phyloP scores from a whole-genome alignment of 2,329 filamentous ascomycete genomes.

The Aspergillus nomiae region DNA sequence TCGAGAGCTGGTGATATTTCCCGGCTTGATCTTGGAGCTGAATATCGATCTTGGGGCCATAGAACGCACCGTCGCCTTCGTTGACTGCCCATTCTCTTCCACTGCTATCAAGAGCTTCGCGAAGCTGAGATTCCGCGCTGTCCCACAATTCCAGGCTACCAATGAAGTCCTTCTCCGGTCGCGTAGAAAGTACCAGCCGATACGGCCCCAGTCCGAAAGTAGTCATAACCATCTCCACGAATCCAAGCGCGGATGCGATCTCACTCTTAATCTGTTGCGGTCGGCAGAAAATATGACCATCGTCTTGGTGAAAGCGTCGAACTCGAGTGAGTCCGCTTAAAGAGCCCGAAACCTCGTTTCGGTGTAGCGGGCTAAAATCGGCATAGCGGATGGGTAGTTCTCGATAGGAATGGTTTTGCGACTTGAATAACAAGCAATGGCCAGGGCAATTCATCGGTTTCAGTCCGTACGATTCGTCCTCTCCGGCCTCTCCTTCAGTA shows the following conservation, averaged over 20 bases:
- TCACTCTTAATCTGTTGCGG: constrained; percentile 73
- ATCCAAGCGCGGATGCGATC: constrained; percentile 72
- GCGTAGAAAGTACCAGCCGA: constrained; percentile 74
- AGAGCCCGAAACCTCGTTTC: constrained; percentile 82
- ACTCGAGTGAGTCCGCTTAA: constrained; percentile 81
- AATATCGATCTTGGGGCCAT: constrained; percentile 90
- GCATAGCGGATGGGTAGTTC: constrained; percentile 82
- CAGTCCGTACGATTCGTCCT: constrained; percentile 75
- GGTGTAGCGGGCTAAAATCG: constrained; percentile 83
- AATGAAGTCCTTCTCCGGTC: constrained; percentile 75
- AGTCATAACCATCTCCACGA: constrained; percentile 71
- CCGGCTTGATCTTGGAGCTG: constrained; percentile 76
- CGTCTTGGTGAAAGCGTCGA: constrained; percentile 85
- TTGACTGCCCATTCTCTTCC: constrained; percentile 73
- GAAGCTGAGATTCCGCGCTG: constrained; percentile 67
- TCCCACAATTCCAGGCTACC: constrained; percentile 72
- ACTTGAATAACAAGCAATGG: constrained; percentile 81
- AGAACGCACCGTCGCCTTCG: constrained; percentile 83
- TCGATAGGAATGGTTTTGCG: constrained; percentile 71
- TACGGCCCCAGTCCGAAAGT: constrained; percentile 73
- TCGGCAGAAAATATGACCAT: constrained; percentile 87
- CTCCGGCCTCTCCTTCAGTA: constrained; percentile 49
- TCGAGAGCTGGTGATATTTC: constrained; percentile 86
- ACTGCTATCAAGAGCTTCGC: constrained; percentile 62
- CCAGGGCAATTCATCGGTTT: constrained; percentile 95